Conservation (phyloP, 169 alveolate species). For the Plasmodium knowlesi region DNA sequence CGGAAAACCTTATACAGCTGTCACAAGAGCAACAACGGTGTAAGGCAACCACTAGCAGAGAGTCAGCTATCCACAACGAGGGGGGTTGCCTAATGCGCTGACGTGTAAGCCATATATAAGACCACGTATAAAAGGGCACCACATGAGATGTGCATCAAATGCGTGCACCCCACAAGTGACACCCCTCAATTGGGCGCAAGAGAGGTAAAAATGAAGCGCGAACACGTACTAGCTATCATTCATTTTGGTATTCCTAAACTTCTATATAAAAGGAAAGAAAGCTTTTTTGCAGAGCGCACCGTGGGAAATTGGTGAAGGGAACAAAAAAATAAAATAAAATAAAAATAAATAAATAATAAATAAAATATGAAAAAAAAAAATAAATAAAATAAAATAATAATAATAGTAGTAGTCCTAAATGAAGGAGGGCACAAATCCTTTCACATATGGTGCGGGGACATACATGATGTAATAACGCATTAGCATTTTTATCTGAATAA, state of each 20-base stretch:
- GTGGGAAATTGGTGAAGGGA: neutral
- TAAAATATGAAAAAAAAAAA: conserved; percentile 24
- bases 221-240: conserved; percentile 65
- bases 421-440: neutral
- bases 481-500: neutral
- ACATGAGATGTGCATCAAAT: neutral
- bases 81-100: neutral
- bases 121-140: neutral
- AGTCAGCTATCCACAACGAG: neutral
- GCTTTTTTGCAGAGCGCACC: neutral
- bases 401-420: no score
- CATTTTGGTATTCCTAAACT: conserved; percentile 32
- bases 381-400: neutral
- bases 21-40: no score
- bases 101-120: neutral
- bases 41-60: no score
- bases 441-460: neutral
- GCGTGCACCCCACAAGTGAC: neutral
- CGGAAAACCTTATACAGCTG: neutral
- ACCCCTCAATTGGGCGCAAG: neutral
- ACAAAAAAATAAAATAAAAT: neutral
- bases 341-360: no score
- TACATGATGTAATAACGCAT: neutral
- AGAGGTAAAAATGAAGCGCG: neutral
- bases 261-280: conserved; percentile 15